phyloP scores from a whole-genome alignment of 371 early-diverging fungal species.

The Phascolomyces articulosus region DNA sequence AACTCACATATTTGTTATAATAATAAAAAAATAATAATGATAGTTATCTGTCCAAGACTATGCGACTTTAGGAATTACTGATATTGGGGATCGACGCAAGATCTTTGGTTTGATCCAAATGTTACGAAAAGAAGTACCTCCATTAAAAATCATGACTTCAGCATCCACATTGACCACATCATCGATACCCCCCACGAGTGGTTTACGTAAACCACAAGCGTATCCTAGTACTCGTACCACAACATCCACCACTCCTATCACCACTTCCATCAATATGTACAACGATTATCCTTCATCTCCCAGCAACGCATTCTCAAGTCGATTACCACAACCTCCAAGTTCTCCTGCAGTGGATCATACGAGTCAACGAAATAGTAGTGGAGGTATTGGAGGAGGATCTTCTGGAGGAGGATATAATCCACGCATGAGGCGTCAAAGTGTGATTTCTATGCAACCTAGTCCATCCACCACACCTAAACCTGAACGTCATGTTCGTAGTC shows the following conservation, averaged over 20 bases:
- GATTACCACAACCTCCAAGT: constrained; percentile 11
- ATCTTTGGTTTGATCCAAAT: constrained; percentile 72
- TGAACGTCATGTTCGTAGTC: constrained; percentile 23
- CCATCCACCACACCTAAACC: background rate
- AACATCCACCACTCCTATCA: background rate
- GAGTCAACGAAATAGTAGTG: background rate
- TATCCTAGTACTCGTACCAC: constrained; percentile 4
- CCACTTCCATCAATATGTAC: background rate
- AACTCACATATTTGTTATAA: background rate
- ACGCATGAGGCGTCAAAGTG: constrained; percentile 20
- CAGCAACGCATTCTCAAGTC: background rate
- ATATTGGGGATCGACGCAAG: constrained; percentile 77
- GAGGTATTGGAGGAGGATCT: too few species aligned
- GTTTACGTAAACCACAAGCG: constrained; percentile 30
- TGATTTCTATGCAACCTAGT: background rate
- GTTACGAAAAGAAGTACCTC: constrained; percentile 37
- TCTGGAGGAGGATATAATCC: constrained; percentile 9
- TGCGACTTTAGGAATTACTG: constrained; percentile 73
- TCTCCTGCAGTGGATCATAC: constrained; percentile 14
- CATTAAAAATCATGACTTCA: constrained; percentile 18
- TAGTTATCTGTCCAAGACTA: constrained; percentile 86
- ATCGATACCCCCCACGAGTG: constrained; percentile 20
- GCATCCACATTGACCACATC: constrained; percentile 23
- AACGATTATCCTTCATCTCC: constrained; percentile 10
- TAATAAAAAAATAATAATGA: background rate